phyloP scores from a whole-genome alignment of 352 stramenopile species.

The Phytopythium chamaehyphon region DNA sequence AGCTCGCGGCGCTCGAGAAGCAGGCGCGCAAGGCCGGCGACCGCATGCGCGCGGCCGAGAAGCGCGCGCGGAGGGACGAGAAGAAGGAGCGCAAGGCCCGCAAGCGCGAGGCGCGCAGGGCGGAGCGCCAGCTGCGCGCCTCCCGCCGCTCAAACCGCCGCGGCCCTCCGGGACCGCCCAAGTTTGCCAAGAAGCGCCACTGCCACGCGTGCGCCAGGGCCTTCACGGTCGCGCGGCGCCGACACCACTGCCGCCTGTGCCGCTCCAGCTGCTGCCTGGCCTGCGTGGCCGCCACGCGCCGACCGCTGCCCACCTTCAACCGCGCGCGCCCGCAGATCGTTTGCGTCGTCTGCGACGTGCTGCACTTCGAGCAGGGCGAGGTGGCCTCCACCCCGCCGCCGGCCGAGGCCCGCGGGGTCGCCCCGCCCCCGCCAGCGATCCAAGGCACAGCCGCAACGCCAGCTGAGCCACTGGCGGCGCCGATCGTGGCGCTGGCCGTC shows the following conservation, averaged over 20 bases:
- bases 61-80: constrained; percentile 13
- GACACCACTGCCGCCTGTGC: constrained; percentile 70
- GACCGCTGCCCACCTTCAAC: constrained; percentile 28
- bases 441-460: neutral
- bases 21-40: constrained; percentile 10
- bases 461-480: constrained; percentile 11
- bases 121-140: constrained; percentile 6
- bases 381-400: neutral
- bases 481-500: constrained; percentile 5
- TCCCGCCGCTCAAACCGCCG: neutral
- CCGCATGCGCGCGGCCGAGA: neutral
- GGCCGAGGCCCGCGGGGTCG: neutral
- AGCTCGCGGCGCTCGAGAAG: constrained; percentile 4
- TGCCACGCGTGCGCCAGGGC: constrained; percentile 38
- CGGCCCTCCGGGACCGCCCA: constrained; percentile 8
- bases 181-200: constrained; percentile 26
- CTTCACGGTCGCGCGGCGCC: constrained; percentile 34
- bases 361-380: constrained; percentile 18
- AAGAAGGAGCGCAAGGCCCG: constrained; percentile 16
- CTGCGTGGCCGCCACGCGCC: constrained; percentile 38
- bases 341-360: constrained; percentile 46
- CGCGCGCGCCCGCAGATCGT: constrained; percentile 49
- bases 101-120: constrained; percentile 7
- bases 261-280: constrained; percentile 52
- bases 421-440: neutral